Conservation (phyloP, 225 moss, liverwort and hornwort genomes). For the Lunularia cruciata region DNA sequence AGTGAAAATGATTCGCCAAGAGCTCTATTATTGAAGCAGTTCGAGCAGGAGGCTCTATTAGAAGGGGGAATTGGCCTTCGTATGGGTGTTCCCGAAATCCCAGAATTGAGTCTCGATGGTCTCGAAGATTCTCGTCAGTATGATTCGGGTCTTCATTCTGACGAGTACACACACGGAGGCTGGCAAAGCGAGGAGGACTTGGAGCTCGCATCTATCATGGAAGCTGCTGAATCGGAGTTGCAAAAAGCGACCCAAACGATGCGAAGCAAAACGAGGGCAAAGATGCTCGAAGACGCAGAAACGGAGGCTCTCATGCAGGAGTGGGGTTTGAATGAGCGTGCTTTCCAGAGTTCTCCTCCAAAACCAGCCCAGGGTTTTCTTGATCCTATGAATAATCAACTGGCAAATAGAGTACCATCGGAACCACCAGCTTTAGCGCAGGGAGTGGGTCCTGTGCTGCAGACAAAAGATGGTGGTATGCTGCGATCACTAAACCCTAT, state of each 20-base stretch:
- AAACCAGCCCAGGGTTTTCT: conserved; percentile 40
- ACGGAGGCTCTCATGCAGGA: conserved; percentile 98
- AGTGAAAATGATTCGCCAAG: conserved; percentile 91
- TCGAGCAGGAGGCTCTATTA: conserved; percentile 84
- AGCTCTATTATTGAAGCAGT: conserved; percentile 81
- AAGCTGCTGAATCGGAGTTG: conserved; percentile 94
- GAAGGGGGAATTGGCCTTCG: conserved; percentile 75
- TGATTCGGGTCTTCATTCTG: conserved; percentile 24
- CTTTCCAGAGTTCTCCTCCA: conserved; percentile 79
- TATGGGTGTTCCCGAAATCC: conserved; percentile 55
- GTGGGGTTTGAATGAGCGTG: conserved; percentile 93
- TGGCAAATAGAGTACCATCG: conserved; percentile 39
- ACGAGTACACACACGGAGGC: conserved; percentile 26
- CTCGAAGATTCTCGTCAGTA: conserved; percentile 31
- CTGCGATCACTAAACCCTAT: conserved; percentile 78
- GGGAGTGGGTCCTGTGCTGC: conserved; percentile 76
- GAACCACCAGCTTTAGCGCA: conserved; percentile 73
- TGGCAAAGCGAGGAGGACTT: conserved; percentile 83
- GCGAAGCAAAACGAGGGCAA: conserved; percentile 93
- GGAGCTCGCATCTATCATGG: conserved; percentile 92
- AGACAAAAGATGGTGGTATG: conserved; percentile 85
- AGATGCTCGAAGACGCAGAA: conserved; percentile 95
- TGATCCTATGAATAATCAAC: conserved; percentile 48
- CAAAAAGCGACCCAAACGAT: conserved; percentile 98
- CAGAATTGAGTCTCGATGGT: conserved; percentile 64